These are phyloP conservation scores for Solanum hybrid DNA, from an alignment of 305 asterid species.

Conservation along the genomic window DNA sequence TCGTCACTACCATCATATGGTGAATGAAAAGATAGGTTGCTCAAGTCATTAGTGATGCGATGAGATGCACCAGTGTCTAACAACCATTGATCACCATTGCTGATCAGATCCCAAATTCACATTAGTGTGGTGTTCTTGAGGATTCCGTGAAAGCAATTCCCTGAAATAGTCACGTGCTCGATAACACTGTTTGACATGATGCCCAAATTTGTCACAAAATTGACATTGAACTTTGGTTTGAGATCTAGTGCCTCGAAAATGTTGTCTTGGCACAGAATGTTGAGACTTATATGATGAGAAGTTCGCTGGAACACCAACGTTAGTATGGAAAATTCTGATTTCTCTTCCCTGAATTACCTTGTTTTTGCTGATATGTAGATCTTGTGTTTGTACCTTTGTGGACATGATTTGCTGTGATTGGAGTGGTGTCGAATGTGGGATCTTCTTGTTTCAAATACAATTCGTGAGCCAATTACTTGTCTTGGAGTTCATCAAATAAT, in stretches of 20 bases:
- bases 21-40: neutral
- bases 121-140: neutral
- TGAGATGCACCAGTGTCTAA: neutral
- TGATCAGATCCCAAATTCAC: neutral
- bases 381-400: neutral
- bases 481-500: neutral
- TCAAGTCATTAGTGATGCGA: neutral
- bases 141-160: neutral
- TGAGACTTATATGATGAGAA: neutral
- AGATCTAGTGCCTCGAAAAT: neutral
- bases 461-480: neutral
- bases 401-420: neutral
- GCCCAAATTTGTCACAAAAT: neutral
- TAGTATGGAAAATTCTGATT: neutral
- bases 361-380: neutral
- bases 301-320: neutral
- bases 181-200: neutral
- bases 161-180: neutral
- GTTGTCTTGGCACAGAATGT: neutral
- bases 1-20: neutral
- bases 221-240: neutral
- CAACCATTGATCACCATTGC: neutral
- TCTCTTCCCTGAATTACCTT: neutral
- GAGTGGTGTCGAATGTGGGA: neutral
- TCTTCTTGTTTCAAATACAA: neutral